phyloP scores from a whole-genome alignment of 208 protist species.

The Wallacemonas sp. region DNA sequence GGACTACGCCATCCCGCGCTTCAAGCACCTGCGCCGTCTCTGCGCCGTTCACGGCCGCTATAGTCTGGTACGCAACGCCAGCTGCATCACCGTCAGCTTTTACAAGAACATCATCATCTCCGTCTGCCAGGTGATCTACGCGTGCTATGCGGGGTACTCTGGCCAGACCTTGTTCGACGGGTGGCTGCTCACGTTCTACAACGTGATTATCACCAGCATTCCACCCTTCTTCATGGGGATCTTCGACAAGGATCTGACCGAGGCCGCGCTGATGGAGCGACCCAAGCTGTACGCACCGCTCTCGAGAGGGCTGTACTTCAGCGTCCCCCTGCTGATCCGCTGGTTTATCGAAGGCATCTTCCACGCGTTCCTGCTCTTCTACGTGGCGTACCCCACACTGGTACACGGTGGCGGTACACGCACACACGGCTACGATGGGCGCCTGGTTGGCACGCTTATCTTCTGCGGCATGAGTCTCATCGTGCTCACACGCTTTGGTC shows the following conservation, averaged over 20 bases:
- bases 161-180: slow-evolving; percentile 88
- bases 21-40: slow-evolving; percentile 91
- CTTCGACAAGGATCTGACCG: slow-evolving; percentile 91
- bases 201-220: slow-evolving; percentile 84
- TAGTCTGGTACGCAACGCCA: slow-evolving; percentile 91
- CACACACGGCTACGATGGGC: slow-evolving; percentile 41
- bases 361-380: slow-evolving; percentile 71
- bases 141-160: slow-evolving; percentile 88
- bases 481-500: slow-evolving; percentile 56
- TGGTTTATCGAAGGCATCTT: slow-evolving; percentile 66
- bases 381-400: slow-evolving; percentile 48
- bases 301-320: slow-evolving; percentile 78
- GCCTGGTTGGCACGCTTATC: slow-evolving; percentile 54
- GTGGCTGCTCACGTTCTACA: slow-evolving; percentile 90
- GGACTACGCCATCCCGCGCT: slow-evolving; percentile 95
- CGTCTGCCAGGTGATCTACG: slow-evolving; percentile 90
- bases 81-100: slow-evolving; percentile 95
- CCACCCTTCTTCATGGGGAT: slow-evolving; percentile 90
- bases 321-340: slow-evolving; percentile 26
- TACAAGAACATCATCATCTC: slow-evolving; percentile 97
- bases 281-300: slow-evolving; percentile 77
- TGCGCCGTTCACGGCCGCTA: slow-evolving; percentile 96
- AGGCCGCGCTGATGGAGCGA: slow-evolving; percentile 53
- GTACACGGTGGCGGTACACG: slow-evolving; percentile 16
- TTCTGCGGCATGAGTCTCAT: slow-evolving; percentile 72